phyloP scores from a whole-genome alignment of 1,284 basidiomycete genomes.

The Volvariella volvacea region DNA sequence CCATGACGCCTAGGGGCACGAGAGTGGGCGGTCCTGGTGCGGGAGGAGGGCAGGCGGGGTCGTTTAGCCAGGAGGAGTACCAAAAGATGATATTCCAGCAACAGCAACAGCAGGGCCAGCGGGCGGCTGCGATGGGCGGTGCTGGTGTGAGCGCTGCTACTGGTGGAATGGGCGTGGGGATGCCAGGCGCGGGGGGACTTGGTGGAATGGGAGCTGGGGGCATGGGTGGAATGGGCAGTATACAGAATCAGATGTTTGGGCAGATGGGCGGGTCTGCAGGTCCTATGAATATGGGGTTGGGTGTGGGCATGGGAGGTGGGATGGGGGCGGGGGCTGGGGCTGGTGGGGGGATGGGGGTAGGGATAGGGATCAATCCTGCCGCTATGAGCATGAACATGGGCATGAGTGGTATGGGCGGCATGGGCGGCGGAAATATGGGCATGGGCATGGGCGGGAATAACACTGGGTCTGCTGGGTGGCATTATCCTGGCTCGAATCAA shows the following conservation, averaged over 20 bases:
- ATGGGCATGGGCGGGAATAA: slow-evolving; percentile 7
- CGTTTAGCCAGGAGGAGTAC: slow-evolving; percentile 42
- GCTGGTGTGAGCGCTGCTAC: slow-evolving; percentile 5
- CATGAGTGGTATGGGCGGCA: slow-evolving; percentile 10
- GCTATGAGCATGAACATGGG: too few relatives aligned
- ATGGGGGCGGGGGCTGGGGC: slow-evolving; percentile 1
- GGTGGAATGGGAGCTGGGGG: not conserved
- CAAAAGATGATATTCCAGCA: slow-evolving; percentile 42
- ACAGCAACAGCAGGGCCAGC: slow-evolving; percentile 30
- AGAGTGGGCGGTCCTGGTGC: too few relatives aligned
- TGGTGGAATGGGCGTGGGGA: slow-evolving; percentile 5
- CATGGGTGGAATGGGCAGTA: slow-evolving; percentile 7
- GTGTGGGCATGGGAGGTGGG: slow-evolving; percentile 7
- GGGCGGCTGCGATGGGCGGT: slow-evolving; percentile 19
- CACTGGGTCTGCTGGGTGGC: too few relatives aligned
- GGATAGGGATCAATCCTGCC: slow-evolving; percentile 4
- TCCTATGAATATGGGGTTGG: slow-evolving; percentile 3
- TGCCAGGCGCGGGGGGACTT: slow-evolving; percentile 5
- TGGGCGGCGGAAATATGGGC: slow-evolving; percentile 10
- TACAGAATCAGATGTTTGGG: slow-evolving; percentile 17
- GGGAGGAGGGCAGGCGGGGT: too few relatives aligned
- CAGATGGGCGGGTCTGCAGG: too few relatives aligned
- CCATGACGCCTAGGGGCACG: slow-evolving; percentile 45
- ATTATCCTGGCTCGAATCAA: slow-evolving; percentile 5
- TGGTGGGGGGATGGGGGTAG: not conserved